Evolutionary conservation across 164 flowering plant species (phyloP), one percentile per base, ranked within the genome.

Genomic region (Santalum album): DNA sequence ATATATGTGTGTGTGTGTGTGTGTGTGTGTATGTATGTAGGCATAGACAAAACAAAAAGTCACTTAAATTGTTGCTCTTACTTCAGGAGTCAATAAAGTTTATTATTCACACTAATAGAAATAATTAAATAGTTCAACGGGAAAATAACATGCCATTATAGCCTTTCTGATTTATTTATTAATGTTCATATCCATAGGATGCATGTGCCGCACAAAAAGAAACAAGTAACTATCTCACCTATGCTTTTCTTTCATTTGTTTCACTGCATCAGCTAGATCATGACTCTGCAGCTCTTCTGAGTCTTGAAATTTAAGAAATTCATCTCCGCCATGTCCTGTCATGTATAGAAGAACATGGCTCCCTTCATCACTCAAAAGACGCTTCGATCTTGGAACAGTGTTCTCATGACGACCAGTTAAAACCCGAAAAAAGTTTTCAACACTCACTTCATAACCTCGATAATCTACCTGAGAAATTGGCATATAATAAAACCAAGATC

Each of bases 321-420:
- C 90, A 61, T 94, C 96, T 61, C 99, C 99, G 17, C 99, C 99
- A 69, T 94, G 99, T 51, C 97, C 96, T 20, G 97, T 94, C 99
- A 94, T 94, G 64, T 87, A 94, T 20, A 94, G 66, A 62, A 94
- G 90, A 75, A 94, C 78, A 61, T 90, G 97, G 59, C 99, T 94
- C 65, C 99, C 97, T 72, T 90, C 97, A 69, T 90, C 99, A 72
- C 99, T 94, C 56, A 90, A 66, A 49, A 94, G 92, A 43, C 97
- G 95, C 69, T 94, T 90, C 57, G 97, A 87, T 68, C 99, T 85
- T 55, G 99, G 99, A 69, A 90, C 95, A 54, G 95, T 92, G 68
- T 73, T 55, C 59, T 79, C 92, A 71, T 87, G 97, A 44, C 96
- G 96, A 12, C 99, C 96, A 23, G 96, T 90, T 65, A 94, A 69